Base-by-base conservation (phyloP, 225 moss, liverwort and hornwort species). In the Lunularia cruciata region DNA sequence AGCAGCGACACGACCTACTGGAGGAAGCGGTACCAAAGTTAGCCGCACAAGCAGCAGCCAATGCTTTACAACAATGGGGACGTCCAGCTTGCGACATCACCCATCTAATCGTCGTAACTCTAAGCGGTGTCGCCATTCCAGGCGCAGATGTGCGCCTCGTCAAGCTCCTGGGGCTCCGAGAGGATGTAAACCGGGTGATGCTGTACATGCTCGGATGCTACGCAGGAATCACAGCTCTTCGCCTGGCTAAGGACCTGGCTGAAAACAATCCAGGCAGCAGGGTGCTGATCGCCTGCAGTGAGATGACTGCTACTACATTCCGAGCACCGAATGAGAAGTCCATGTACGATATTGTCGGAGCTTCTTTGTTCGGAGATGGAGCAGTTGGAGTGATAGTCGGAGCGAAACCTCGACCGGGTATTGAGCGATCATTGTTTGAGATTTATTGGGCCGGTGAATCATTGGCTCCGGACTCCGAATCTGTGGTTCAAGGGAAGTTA, bases 91-190 rank as follows among this genome's bases (percentile, higher is more conserved):
- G 72, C 3, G 78, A 62, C 31, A 83, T 87, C 65, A 87, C 85
- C 0, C 87, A 87, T 78, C 80, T 85, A 71, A 76, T 87, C 3
- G 11, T 85, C 2, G 76, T 58, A 32, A 85, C 87, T 7, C 77
- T 83, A 1, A 78, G 68, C 46, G 66, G 77, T 0, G 36, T 55
- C 0, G 53, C 58, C 56, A 72, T 87, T 2, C 87, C 87, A 0
- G 83, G 83, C 1, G 80, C 80, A n/a, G 87, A 87, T 54, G 57
- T 85, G 25, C 76, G 61, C 30, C 71, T 87, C 38, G 85, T 83
- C 2, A 68, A 66, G 8, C 15, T 49, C 18, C 76, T 87, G 46
- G 65, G 76, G 48, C 76, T 87, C 1, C 37, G 79, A 18, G 53
- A 82, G 0, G 80, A 79, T 1, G 85, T 87, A 7, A 69, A 85